Evolutionary conservation across 192 early-diverging fungal genomes (phyloP).

Genomic region (Phlyctochytrium arcticum): DNA sequence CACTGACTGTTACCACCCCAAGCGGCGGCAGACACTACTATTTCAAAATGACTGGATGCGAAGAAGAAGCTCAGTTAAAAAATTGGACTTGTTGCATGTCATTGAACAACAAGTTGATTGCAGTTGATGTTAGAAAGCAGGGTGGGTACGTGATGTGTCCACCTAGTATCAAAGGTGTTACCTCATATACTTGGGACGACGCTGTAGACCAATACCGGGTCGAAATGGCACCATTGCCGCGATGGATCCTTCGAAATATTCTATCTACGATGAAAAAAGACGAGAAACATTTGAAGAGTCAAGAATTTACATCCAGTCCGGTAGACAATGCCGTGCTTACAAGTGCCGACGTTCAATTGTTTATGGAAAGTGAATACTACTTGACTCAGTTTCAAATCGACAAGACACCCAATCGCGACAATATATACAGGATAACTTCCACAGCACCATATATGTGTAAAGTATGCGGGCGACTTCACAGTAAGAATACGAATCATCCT

Average conservation of each 20-base stretch:
- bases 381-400: background rate
- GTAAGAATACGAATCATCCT: constrained; percentile 11
- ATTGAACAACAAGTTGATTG: background rate
- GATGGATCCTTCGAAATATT: background rate
- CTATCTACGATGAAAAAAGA: background rate
- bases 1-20: background rate
- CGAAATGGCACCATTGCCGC: background rate
- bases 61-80: background rate
- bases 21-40: constrained; percentile 7
- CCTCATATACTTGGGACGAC: background rate
- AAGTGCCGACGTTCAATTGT: background rate
- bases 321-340: background rate
- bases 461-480: constrained; percentile 6
- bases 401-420: background rate
- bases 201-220: background rate
- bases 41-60: background rate
- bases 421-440: background rate
- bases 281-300: background rate
- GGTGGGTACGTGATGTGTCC: constrained; percentile 5
- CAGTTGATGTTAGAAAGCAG: background rate
- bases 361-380: background rate
- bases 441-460: background rate
- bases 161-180: background rate
- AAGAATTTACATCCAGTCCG: background rate
- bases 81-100: background rate